Base-by-base conservation (phyloP, 306 rosid species). In the Gastrolobium villosum region DNA sequence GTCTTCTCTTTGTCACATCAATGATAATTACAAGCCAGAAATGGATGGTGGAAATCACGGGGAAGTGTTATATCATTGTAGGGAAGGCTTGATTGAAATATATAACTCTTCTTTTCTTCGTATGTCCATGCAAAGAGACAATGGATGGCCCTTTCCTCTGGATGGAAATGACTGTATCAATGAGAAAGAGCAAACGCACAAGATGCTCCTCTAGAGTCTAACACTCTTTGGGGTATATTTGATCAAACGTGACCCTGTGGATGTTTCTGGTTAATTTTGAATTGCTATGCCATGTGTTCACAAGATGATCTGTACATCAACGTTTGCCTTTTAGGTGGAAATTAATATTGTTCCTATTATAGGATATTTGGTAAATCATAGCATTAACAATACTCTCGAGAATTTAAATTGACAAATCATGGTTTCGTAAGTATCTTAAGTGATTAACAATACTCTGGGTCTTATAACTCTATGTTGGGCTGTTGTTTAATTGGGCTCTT, bases 61-160 rank as follows among this genome's bases (percentile, higher is more conserved):
- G 66, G 86, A 86, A 76, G 35, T 72, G 74, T 56, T 40, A 56
- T 76, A 80, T 77, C 83, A 75, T 77, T 65, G 84, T 15, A 65
- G 81, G 57, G 69, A 85, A 77, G 74, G 79, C 72, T 68, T 74
- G 39, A 56, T 84, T 59, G 74, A 80, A 78, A 68, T 71, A 49
- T 63, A 61, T 15, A 79, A 75, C 63, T 79, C 89, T 69, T 82
- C 83, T 55, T 77, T 70, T 77, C 85, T 57, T 62, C 87, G 63
- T 6, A 30, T 79, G 71, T 65, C 84, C 32, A 50, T 75, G 81
- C 79, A 78, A 65, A 81, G 83, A 60, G 77, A 83, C 60, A 73
- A 52, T 72, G 39, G 86, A 64, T 71, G 49, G 45, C 79, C 83
- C 40, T 84, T 85, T 78, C 70, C 75, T 70, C 80, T 77, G 53